Base-by-base conservation (phyloP, 257 asterid genomes). In the Ballota nigra region DNA sequence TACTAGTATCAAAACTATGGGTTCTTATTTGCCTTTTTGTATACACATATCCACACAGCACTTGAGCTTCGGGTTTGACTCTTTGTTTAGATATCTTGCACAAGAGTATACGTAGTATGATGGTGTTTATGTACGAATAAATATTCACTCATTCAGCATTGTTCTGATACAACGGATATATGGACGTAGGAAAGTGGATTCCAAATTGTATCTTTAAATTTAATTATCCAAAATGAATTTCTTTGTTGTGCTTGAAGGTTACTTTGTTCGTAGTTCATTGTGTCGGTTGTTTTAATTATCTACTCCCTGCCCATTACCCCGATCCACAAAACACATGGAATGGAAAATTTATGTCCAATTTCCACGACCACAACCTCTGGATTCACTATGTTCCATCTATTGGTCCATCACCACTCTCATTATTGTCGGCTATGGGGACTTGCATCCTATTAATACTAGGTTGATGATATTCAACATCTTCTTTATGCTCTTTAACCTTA, bases 271-370 rank as follows among this genome's bases (percentile, higher is more conserved):
- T 79, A 0, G 93, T 90, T 73, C 96, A 92, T 70, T 82, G 88
- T 76, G 98, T 94, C 2, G 98, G 86, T 13, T 92, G 98, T 88
- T 87, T 92, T 79, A 71, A 81, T 65, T 92, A 92, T 83, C 78
- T 86, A 28, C 85, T 92, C 41, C 96, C 98, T 9, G 80, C 77
- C 22, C 74, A 45, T 59, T 62, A 80, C 45, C 78, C 0, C 16
- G 29, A 78, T 33, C 83, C 84, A 16, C 2, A 20, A 1, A 53
- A 68, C 7, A 86, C 92, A 41, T 86, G 92, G 89, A 74, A 84
- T 8, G 89, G 86, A 31, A 19, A 19, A 29, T 1, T 70, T 6
- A 64, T 76, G 73, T 71, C 73, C 0, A 64, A 82, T 71, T 86
- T 84, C 36, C 83, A 18, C 18, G 28, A 77, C 0, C 13, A 11